Conservation (phyloP, 2,329 filamentous ascomycete species). For the Chrysoporthe cubensis region DNA sequence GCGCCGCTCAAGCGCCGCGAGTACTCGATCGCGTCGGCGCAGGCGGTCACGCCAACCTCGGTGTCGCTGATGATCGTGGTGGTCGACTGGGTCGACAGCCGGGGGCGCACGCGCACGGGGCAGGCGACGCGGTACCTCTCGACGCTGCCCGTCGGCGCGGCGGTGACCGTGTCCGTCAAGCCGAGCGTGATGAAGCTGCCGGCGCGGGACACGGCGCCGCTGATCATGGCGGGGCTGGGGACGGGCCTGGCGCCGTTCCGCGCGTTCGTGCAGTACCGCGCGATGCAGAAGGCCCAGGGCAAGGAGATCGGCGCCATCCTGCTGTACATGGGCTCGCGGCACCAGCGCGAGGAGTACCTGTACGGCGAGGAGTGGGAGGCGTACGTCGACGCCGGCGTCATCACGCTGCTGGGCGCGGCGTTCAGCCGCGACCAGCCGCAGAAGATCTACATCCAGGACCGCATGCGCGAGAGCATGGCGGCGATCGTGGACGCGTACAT, state of each 20-base stretch:
- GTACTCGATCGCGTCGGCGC: conserved; percentile 98
- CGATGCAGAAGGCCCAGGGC: conserved; percentile 96
- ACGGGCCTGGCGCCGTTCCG: conserved; percentile 99
- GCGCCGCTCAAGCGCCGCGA: conserved; percentile 93
- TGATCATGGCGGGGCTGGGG: conserved; percentile 99
- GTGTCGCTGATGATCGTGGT: conserved; percentile 97
- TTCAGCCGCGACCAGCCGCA: conserved; percentile 96
- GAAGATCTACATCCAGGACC: conserved; percentile 99
- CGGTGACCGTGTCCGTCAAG: conserved; percentile 92
- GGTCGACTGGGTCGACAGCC: conserved; percentile 90
- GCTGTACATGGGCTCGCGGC: conserved; percentile 93
- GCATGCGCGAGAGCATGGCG: conserved; percentile 87
- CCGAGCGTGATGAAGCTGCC: conserved; percentile 99
- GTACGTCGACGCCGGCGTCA: conserved; percentile 91
- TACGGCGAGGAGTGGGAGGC: conserved; percentile 99
- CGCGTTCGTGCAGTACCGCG: conserved; percentile 96
- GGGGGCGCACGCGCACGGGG: conserved; percentile 86
- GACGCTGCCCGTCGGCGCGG: conserved; percentile 71
- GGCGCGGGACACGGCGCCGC: conserved; percentile 79
- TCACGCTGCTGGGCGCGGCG: conserved; percentile 89
- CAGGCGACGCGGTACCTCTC: conserved; percentile 92
- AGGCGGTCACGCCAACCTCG: conserved; percentile 88
- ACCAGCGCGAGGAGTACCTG: conserved; percentile 97
- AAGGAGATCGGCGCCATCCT: conserved; percentile 93
- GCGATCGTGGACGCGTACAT: conserved; percentile 89